Percentiles rank a stretch among this genome's conserved stretches.
Conservation (phyloP, 2,329 filamentous ascomycete species). For the Stenocarpella maydis region DNA sequence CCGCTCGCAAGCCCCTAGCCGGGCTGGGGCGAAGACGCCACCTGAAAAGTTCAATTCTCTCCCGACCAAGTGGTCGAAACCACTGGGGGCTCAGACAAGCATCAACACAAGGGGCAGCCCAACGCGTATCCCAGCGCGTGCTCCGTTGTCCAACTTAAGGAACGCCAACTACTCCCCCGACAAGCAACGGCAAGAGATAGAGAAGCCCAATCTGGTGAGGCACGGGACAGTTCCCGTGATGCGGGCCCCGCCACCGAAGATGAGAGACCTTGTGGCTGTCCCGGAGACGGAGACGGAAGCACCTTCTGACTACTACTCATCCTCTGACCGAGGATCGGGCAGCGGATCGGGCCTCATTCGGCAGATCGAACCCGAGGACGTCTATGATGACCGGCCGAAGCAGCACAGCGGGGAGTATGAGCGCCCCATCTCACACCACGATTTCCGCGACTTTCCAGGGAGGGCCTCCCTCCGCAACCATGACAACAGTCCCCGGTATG, state of each 20-base stretch:
- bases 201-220: constrained; percentile 49
- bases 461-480: constrained; percentile 32
- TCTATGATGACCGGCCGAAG: constrained; percentile 73
- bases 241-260: constrained; percentile 84
- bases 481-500: constrained; percentile 41
- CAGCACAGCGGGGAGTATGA: constrained; percentile 45
- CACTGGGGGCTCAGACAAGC: constrained; percentile 38
- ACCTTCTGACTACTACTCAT: constrained; percentile 57
- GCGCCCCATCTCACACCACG: constrained; percentile 48
- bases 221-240: constrained; percentile 60
- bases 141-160: constrained; percentile 73
- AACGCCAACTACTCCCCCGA: constrained; percentile 84
- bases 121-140: constrained; percentile 74
- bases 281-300: constrained; percentile 63
- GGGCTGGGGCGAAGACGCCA: constrained; percentile 63
- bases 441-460: constrained; percentile 49
- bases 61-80: constrained; percentile 46
- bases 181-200: constrained; percentile 59
- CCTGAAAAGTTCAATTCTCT: constrained; percentile 45
- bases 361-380: constrained; percentile 78
- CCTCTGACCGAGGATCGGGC: constrained; percentile 59
- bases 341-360: constrained; percentile 65
- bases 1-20: constrained; percentile 47
- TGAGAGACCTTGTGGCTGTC: constrained; percentile 76
- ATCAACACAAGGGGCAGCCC: constrained; percentile 60